These are phyloP conservation scores for Globisporangium nodosum DNA, from an alignment of 352 stramenopile genomes.

Conservation along the genomic window DNA sequence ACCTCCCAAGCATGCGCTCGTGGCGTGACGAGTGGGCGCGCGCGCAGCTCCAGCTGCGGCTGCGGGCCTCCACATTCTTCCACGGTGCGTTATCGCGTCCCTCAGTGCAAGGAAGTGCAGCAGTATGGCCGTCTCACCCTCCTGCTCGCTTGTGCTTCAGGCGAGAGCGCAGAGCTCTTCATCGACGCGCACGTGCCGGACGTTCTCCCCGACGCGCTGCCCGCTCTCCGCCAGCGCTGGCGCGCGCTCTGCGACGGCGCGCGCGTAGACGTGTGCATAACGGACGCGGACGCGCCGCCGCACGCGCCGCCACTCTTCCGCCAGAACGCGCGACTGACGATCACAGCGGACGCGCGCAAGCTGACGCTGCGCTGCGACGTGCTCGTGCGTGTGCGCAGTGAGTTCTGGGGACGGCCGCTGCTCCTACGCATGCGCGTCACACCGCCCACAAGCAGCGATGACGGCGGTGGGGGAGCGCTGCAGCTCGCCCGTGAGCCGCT, in stretches of 20 bases:
- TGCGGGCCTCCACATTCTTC: constrained; percentile 55
- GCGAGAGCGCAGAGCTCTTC: constrained; percentile 36
- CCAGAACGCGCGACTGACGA: constrained; percentile 46
- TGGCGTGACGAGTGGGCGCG: constrained; percentile 69
- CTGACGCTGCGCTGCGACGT: constrained; percentile 35
- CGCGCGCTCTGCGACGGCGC: constrained; percentile 35
- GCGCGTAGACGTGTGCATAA: constrained; percentile 43
- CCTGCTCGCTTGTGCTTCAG: constrained; percentile 8
- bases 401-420: constrained; percentile 56
- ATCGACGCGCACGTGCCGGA: constrained; percentile 24
- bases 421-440: constrained; percentile 45
- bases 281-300: constrained; percentile 15
- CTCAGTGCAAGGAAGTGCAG: no score
- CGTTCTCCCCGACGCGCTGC: neutral
- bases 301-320: constrained; percentile 38
- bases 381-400: constrained; percentile 51
- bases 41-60: constrained; percentile 40
- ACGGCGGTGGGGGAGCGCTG: neutral
- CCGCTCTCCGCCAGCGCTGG: constrained; percentile 29
- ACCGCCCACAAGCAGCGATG: constrained; percentile 15
- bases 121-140: neutral
- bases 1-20: constrained; percentile 25
- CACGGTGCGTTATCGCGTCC: constrained; percentile 27
- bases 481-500: neutral
- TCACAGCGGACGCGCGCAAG: constrained; percentile 18